These are phyloP conservation scores for Selaginella moellendorffii DNA, from an alignment of 75 land plant genomes.

Conservation along the genomic window DNA sequence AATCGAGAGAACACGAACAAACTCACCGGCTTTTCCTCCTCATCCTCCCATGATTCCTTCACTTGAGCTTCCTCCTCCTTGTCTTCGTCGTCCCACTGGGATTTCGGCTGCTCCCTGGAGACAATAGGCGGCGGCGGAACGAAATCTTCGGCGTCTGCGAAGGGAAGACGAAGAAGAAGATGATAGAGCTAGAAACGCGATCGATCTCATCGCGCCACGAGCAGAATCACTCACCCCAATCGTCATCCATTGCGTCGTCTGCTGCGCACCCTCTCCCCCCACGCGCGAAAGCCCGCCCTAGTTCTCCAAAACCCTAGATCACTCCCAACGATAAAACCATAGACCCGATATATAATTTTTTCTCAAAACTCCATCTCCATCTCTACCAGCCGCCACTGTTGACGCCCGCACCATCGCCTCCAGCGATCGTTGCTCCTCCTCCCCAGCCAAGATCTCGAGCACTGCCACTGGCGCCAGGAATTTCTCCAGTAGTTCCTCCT, in stretches of 20 bases:
- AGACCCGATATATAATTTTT: no score
- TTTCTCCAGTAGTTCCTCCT: no score
- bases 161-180: neutral
- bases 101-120: slow-evolving; percentile 36
- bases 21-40: slow-evolving; percentile 49
- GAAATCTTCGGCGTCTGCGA: slow-evolving; percentile 24
- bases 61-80: slow-evolving; percentile 57
- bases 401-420: no score
- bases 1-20: neutral
- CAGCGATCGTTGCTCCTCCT: no score
- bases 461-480: no score
- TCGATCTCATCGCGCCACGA: neutral
- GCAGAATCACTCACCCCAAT: slow-evolving; percentile 5
- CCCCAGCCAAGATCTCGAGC: no score
- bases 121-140: slow-evolving; percentile 22
- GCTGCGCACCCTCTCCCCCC: neutral
- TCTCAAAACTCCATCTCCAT: no score
- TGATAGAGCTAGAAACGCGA: no score
- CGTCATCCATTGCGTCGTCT: neutral
- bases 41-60: slow-evolving; percentile 89
- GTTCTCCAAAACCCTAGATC: neutral
- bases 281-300: neutral
- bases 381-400: no score
- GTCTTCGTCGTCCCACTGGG: slow-evolving; percentile 83
- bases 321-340: no score